Evolutionary conservation across 2,329 filamentous ascomycete genomes (phyloP).

Genomic region (Chaetothyriales sp.): DNA sequence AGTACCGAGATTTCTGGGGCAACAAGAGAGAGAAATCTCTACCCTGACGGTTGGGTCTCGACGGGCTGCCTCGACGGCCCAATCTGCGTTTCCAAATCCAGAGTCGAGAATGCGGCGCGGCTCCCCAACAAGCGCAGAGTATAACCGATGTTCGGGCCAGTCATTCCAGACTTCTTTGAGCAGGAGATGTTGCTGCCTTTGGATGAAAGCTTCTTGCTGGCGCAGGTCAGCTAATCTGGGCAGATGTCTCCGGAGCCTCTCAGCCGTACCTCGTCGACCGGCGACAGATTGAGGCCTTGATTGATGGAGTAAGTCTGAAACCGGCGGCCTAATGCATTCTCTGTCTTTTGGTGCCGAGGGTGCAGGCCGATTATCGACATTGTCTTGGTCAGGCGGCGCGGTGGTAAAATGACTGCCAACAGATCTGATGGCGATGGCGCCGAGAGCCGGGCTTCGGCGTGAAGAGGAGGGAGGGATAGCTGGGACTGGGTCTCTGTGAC

Average conservation of each 20-base stretch:
- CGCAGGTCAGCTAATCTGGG: not conserved
- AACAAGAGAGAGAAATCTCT: not conserved
- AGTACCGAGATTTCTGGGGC: not conserved
- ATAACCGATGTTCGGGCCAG: constrained; percentile 1
- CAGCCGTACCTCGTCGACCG: constrained; percentile 4
- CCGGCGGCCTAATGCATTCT: constrained; percentile 1
- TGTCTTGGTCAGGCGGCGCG: not conserved
- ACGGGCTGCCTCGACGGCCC: constrained; percentile 7
- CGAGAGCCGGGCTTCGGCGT: not conserved
- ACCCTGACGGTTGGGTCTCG: constrained; percentile 8
- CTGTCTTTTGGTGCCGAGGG: not conserved
- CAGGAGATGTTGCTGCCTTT: not conserved
- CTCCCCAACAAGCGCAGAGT: constrained; percentile 4
- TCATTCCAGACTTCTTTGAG: not conserved
- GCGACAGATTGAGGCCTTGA: constrained; percentile 6
- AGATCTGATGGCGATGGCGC: not conserved
- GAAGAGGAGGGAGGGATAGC: no score
- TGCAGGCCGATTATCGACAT: not conserved
- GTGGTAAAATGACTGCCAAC: not conserved
- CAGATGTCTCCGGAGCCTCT: not conserved
- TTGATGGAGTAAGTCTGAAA: constrained; percentile 9
- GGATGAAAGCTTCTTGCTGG: not conserved
- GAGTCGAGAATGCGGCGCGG: constrained; percentile 7
- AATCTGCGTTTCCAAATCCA: constrained; percentile 9
- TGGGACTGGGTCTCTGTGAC: no score